These are phyloP conservation scores for Spathaspora passalidarum DNA, from an alignment of 805 yeast species.

Conservation along the genomic window DNA sequence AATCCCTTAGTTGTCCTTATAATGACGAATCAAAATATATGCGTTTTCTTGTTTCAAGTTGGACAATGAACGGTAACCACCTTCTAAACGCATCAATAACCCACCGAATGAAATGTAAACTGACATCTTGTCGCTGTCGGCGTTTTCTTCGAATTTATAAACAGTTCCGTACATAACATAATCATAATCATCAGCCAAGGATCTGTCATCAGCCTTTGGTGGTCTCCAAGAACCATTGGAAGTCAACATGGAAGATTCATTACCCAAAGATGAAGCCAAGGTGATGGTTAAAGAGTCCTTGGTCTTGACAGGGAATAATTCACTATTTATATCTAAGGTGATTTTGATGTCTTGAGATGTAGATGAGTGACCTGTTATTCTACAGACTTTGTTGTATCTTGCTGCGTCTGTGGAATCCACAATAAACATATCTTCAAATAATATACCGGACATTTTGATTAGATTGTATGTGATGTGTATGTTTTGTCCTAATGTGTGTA, in stretches of 20 bases:
- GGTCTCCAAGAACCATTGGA: constrained; percentile 75
- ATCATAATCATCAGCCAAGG: constrained; percentile 94
- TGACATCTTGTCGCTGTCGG: constrained; percentile 63
- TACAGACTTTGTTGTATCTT: constrained; percentile 86
- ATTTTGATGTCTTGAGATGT: constrained; percentile 77
- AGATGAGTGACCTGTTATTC: constrained; percentile 85
- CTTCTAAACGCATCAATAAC: constrained; percentile 87
- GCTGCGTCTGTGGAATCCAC: constrained; percentile 82
- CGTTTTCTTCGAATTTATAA: constrained; percentile 89
- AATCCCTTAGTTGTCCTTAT: constrained; percentile 29
- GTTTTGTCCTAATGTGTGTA: neutral
- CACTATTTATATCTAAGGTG: constrained; percentile 87
- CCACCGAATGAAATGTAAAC: constrained; percentile 97
- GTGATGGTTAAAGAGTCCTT: constrained; percentile 83
- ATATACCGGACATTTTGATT: constrained; percentile 49
- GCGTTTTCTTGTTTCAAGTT: constrained; percentile 91
- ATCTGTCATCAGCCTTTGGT: constrained; percentile 77
- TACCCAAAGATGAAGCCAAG: constrained; percentile 70
- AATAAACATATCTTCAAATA: constrained; percentile 91
- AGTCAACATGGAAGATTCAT: constrained; percentile 42
- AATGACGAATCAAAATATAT: constrained; percentile 82
- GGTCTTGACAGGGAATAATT: constrained; percentile 78
- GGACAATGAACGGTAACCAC: constrained; percentile 86
- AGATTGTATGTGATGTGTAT: constrained; percentile 3
- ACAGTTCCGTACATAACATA: constrained; percentile 98